Evolutionary conservation across 2,329 filamentous ascomycete species (phyloP).

Genomic region (Coleophoma cylindrospora): DNA sequence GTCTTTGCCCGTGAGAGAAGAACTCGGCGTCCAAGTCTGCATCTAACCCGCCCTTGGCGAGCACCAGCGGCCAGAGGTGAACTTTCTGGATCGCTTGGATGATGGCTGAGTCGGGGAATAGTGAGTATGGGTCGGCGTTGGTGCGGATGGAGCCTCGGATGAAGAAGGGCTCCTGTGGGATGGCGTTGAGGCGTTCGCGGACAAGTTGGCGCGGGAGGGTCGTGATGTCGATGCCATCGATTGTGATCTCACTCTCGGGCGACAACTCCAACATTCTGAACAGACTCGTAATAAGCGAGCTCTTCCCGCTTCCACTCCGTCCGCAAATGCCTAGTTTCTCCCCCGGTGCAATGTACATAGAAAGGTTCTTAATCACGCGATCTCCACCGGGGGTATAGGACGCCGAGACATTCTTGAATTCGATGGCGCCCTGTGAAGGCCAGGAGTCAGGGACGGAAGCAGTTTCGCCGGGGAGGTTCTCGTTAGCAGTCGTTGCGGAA

Average conservation of each 20-base stretch:
- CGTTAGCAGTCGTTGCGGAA: conserved; percentile 35
- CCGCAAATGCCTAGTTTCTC: conserved; percentile 46
- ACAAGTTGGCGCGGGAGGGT: conserved; percentile 35
- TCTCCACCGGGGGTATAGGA: conserved; percentile 4
- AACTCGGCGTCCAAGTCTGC: conserved; percentile 46
- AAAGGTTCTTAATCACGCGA: conserved; percentile 5
- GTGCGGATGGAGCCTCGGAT: conserved; percentile 39
- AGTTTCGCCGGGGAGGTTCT: conserved; percentile 27
- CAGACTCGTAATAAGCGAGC: conserved; percentile 39
- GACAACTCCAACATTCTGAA: conserved; percentile 43
- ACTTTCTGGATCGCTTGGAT: conserved; percentile 79
- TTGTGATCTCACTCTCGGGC: conserved; percentile 32
- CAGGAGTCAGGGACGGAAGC: conserved; percentile 1
- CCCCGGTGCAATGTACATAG: conserved; percentile 22
- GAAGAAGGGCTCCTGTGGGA: conserved; percentile 44
- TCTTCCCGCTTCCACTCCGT: conserved; percentile 49
- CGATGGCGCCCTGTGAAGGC: conserved; percentile 4
- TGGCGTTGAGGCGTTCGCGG: conserved; percentile 35
- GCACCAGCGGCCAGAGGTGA: conserved; percentile 26
- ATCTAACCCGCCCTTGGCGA: conserved; percentile 1
- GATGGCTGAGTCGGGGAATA: conserved; percentile 67
- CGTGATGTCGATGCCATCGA: conserved; percentile 38
- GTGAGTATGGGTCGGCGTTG: conserved; percentile 42
- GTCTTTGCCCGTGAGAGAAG: conserved; percentile 61
- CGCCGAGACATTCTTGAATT: conserved; percentile 7